phyloP scores from a whole-genome alignment of 2,329 filamentous ascomycete genomes.

The Tolypocladium sp. region DNA sequence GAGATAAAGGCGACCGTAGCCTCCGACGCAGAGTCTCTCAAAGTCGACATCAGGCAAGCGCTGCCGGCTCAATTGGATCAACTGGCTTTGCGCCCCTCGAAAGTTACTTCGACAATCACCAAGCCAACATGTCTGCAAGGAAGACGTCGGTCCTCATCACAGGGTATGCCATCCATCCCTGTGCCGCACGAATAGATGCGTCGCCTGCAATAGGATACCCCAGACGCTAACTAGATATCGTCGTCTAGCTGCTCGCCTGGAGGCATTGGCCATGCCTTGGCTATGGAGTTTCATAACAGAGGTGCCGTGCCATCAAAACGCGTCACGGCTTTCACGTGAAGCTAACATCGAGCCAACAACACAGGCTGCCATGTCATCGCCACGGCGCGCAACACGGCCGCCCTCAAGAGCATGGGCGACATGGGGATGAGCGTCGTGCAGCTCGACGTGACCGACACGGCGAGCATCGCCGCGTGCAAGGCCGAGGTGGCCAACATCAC shows the following conservation, averaged over 20 bases:
- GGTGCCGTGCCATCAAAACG: constrained; percentile 22
- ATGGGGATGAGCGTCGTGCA: constrained; percentile 39
- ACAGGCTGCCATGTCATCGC: constrained; percentile 41
- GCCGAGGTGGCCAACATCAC: constrained; percentile 37
- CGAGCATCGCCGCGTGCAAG: constrained; percentile 40
- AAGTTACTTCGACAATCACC: too few relatives aligned
- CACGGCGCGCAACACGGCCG: constrained; percentile 40
- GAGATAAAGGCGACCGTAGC: not conserved
- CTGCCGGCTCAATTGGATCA: not conserved
- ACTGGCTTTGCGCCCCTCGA: not conserved
- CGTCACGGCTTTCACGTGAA: not conserved
- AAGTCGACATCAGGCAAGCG: not conserved
- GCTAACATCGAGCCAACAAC: not conserved
- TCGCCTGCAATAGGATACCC: too few relatives aligned
- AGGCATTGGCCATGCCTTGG: constrained; percentile 47
- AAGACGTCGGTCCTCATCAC: constrained; percentile 41
- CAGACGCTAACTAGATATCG: not conserved
- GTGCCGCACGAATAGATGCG: not conserved
- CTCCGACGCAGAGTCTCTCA: not conserved
- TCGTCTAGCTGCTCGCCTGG: constrained; percentile 44
- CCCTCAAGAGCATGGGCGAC: constrained; percentile 34
- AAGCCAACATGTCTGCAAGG: constrained; percentile 10
- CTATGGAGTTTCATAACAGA: constrained; percentile 40
- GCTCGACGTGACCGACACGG: constrained; percentile 43
- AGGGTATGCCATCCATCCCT: constrained; percentile 24